A percentile compares a stretch with the other conserved stretches of the same genome.
Conservation (phyloP, 2,329 filamentous ascomycete species). For the Nemania abortiva region DNA sequence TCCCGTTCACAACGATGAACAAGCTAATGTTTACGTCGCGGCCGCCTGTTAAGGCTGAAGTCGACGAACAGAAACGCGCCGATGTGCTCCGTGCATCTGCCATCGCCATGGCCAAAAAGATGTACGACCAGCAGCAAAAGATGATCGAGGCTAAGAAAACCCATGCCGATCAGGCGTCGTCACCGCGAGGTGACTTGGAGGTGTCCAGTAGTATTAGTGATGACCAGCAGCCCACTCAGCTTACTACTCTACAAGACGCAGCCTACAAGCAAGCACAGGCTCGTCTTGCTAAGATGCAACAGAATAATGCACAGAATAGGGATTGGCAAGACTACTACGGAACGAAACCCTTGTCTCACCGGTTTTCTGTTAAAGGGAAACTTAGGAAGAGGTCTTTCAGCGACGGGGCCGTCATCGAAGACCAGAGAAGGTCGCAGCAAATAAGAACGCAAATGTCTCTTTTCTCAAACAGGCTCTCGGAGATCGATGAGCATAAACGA, state of each 20-base stretch:
- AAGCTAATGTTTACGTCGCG: conserved; percentile 82
- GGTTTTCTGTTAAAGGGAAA: conserved; percentile 66
- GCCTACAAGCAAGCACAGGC: conserved; percentile 89
- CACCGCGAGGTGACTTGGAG: conserved; percentile 50
- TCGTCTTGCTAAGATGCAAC: conserved; percentile 82
- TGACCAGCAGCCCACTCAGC: conserved; percentile 64
- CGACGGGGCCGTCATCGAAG: conserved; percentile 71
- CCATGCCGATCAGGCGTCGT: conserved; percentile 49
- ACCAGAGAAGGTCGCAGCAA: conserved; percentile 75
- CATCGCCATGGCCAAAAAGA: conserved; percentile 88
- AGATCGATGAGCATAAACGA: conserved; percentile 80
- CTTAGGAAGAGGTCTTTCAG: conserved; percentile 74
- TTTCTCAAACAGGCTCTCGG: conserved; percentile 74
- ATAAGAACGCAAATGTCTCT: conserved; percentile 85
- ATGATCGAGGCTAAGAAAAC: conserved; percentile 64
- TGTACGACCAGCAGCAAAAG: conserved; percentile 80
- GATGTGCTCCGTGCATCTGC: conserved; percentile 84
- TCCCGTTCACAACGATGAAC: conserved; percentile 75
- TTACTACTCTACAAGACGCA: conserved; percentile 81
- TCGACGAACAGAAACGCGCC: conserved; percentile 78
- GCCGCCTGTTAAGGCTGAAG: conserved; percentile 77
- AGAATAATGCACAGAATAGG: conserved; percentile 72
- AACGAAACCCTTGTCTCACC: conserved; percentile 53
- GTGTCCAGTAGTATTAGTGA: conserved; percentile 51
- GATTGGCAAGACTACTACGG: conserved; percentile 84